Percentiles rank a stretch among this genome's conserved stretches.
These are phyloP conservation scores for Microbotryomycetes sp. DNA, from an alignment of 1,284 basidiomycete species.

Conservation along the genomic window DNA sequence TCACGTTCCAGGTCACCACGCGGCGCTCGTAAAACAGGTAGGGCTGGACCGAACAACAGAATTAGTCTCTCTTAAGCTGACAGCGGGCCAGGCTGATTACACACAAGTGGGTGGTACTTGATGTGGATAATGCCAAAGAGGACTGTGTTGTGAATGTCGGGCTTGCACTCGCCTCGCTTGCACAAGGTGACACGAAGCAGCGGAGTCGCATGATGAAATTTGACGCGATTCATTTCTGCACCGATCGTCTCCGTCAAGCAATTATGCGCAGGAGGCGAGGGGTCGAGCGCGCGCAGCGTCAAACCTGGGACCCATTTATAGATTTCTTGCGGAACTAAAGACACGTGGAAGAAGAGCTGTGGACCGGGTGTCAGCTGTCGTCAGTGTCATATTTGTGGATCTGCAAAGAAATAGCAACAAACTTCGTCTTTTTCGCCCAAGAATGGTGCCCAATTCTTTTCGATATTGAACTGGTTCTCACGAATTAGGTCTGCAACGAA, in stretches of 20 bases:
- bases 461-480: constrained; percentile 15
- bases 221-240: constrained; percentile 24
- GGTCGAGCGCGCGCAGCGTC: constrained; percentile 21
- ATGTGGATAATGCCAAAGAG: constrained; percentile 25
- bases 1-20: constrained; percentile 26
- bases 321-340: constrained; percentile 23
- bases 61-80: neutral
- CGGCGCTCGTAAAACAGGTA: constrained; percentile 25
- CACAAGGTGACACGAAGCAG: constrained; percentile 23
- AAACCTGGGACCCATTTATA: constrained; percentile 20
- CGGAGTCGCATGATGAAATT: constrained; percentile 26
- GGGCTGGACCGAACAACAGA: neutral
- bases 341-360: constrained; percentile 28
- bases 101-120: constrained; percentile 21
- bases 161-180: constrained; percentile 24
- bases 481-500: constrained; percentile 10
- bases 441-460: constrained; percentile 23
- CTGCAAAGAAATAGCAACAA: neutral
- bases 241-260: constrained; percentile 20
- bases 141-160: constrained; percentile 25
- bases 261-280: constrained; percentile 18
- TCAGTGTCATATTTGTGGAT: neutral
- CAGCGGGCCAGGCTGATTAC: neutral
- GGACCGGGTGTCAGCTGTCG: neutral
- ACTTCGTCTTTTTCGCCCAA: constrained; percentile 23